phyloP scores from a whole-genome alignment of 2,329 filamentous ascomycete genomes.

The Aureobasidium sp. region DNA sequence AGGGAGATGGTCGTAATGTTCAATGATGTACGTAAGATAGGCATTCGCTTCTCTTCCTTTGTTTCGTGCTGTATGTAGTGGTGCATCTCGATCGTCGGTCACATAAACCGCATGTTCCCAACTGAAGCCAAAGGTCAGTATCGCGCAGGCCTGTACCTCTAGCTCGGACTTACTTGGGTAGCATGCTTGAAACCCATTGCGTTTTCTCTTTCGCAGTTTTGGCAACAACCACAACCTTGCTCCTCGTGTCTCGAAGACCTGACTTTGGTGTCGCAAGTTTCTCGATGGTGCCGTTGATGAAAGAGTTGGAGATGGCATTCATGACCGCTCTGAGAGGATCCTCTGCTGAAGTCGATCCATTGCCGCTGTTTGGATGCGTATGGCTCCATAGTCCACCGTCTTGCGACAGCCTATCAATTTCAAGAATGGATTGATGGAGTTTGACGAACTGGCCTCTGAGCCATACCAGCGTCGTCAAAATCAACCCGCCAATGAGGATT shows the following conservation, averaged over 20 bases:
- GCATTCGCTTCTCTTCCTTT: slow-evolving; percentile 40
- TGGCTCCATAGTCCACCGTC: not conserved
- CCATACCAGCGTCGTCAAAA: slow-evolving; percentile 3
- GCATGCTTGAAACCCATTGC: slow-evolving; percentile 35
- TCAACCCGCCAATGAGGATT: not conserved
- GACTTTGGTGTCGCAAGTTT: slow-evolving; percentile 2
- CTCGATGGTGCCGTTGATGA: not conserved
- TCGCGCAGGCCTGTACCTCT: not conserved
- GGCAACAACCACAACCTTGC: slow-evolving; percentile 30
- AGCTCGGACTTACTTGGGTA: slow-evolving; percentile 32
- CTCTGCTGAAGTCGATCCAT: not conserved
- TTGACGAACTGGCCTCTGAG: not conserved
- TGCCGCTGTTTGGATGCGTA: not conserved
- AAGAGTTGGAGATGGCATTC: not conserved
- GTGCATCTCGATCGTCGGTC: slow-evolving; percentile 25
- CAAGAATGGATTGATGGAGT: not conserved
- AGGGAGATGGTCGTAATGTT: slow-evolving; percentile 32
- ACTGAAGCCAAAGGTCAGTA: not conserved
- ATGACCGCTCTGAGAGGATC: not conserved
- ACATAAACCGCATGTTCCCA: slow-evolving; percentile 40
- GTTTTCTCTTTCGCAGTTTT: slow-evolving; percentile 35
- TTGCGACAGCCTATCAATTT: not conserved
- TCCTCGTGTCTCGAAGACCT: not conserved
- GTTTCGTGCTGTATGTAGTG: slow-evolving; percentile 20
- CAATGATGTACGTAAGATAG: slow-evolving; percentile 40